phyloP scores from a whole-genome alignment of 2,329 filamentous ascomycete species.

The Colletotrichum orchidophilum region DNA sequence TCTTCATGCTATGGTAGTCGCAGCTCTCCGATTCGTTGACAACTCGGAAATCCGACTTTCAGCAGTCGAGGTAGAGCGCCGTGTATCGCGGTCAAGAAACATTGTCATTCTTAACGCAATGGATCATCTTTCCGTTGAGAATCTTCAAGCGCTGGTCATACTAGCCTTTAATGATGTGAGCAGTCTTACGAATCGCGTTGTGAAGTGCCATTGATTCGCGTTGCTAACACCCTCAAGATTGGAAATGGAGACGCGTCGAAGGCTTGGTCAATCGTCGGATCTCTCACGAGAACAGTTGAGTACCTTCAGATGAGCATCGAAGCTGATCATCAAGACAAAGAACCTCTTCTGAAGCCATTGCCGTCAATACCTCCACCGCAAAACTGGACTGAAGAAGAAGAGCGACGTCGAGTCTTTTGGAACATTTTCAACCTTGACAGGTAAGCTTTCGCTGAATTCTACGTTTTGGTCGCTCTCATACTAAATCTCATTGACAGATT shows the following conservation, averaged over 20 bases:
- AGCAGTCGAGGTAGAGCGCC: slow-evolving; percentile 34
- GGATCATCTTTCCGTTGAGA: slow-evolving; percentile 47
- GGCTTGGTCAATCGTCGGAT: slow-evolving; percentile 35
- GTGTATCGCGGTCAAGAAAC: slow-evolving; percentile 28
- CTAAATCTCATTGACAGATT: slow-evolving; percentile 23
- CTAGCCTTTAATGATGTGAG: slow-evolving; percentile 48
- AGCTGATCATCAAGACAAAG: slow-evolving; percentile 25
- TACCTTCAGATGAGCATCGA: slow-evolving; percentile 36
- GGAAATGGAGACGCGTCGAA: slow-evolving; percentile 35
- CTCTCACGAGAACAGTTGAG: slow-evolving; percentile 34
- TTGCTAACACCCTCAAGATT: slow-evolving; percentile 24
- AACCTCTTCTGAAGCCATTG: slow-evolving; percentile 38
- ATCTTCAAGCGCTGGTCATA: slow-evolving; percentile 48
- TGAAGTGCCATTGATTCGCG: background rate
- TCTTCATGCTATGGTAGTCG: slow-evolving; percentile 47
- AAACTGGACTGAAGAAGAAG: slow-evolving; percentile 44
- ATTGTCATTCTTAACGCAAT: slow-evolving; percentile 44
- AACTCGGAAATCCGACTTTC: slow-evolving; percentile 37
- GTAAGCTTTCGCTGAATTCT: slow-evolving; percentile 28
- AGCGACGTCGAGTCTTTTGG: slow-evolving; percentile 45
- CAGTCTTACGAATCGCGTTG: background rate
- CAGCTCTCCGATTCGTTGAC: slow-evolving; percentile 40
- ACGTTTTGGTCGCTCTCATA: rapidly evolving
- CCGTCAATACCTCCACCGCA: slow-evolving; percentile 41
- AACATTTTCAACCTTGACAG: slow-evolving; percentile 44